phyloP scores from a whole-genome alignment of 257 asterid species.

The Gynochthodes officinalis region DNA sequence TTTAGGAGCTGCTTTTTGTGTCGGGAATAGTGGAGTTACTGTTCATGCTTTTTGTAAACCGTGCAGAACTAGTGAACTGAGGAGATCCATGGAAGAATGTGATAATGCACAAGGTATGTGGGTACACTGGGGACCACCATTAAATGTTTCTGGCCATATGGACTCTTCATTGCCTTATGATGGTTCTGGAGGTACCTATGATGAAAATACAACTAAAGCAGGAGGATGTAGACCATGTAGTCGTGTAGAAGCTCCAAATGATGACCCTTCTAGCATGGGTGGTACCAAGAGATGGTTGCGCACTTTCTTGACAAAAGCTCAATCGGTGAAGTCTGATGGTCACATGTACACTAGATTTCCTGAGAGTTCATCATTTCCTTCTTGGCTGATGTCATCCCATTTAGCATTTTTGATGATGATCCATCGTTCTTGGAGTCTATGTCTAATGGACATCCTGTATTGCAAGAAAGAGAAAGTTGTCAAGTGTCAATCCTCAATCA shows the following conservation, averaged over 20 bases:
- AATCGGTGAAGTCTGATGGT: conserved; percentile 48
- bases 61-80: conserved; percentile 29
- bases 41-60: conserved; percentile 72
- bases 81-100: conserved; percentile 32
- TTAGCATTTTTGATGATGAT: conserved; percentile 58
- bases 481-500: conserved; percentile 31
- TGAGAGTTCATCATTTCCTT: conserved; percentile 40
- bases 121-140: conserved; percentile 85
- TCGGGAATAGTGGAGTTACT: conserved; percentile 70
- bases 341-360: conserved; percentile 60
- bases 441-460: conserved; percentile 37
- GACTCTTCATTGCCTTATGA: conserved; percentile 24
- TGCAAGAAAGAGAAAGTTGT: conserved; percentile 31
- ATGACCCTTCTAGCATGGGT: conserved; percentile 31
- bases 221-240: conserved; percentile 23
- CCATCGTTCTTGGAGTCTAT: conserved; percentile 49
- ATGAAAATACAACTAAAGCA: conserved; percentile 11
- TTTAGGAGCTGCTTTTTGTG: conserved; percentile 79
- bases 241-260: conserved; percentile 33
- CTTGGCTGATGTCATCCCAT: conserved; percentile 55
- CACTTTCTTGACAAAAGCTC: conserved; percentile 58
- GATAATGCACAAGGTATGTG: conserved; percentile 63
- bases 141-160: conserved; percentile 26
- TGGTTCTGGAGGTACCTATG: conserved; percentile 15
- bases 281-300: conserved; percentile 60